phyloP scores from a whole-genome alignment of 2,329 filamentous ascomycete genomes.

The Aureobasidium melanogenum region DNA sequence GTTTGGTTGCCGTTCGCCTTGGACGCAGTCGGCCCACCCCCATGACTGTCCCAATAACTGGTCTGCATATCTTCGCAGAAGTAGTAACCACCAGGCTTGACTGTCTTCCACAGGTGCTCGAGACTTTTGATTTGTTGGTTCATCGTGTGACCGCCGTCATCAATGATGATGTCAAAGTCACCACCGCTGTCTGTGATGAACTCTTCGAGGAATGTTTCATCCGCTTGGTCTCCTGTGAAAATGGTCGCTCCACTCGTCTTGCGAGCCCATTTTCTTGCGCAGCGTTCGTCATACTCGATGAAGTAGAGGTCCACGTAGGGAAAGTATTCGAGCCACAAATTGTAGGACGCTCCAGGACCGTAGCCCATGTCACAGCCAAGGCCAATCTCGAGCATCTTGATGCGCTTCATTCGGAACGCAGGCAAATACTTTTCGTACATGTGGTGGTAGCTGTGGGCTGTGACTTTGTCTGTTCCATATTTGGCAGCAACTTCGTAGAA shows the following conservation, averaged over 20 bases:
- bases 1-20: constrained; percentile 15
- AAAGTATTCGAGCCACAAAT: constrained; percentile 35
- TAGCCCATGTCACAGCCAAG: constrained; percentile 34
- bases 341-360: constrained; percentile 32
- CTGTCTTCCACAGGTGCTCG: constrained; percentile 28
- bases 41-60: constrained; percentile 17
- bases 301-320: constrained; percentile 33
- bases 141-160: constrained; percentile 34
- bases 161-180: constrained; percentile 34
- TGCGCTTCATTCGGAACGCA: constrained; percentile 22
- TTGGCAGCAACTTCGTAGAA: constrained; percentile 30
- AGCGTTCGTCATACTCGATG: constrained; percentile 32
- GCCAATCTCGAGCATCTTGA: constrained; percentile 36
- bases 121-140: constrained; percentile 30
- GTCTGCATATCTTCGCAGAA: constrained; percentile 23
- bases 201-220: constrained; percentile 27
- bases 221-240: constrained; percentile 33
- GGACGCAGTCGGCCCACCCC: constrained; percentile 18
- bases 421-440: constrained; percentile 35
- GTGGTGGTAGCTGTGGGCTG: constrained; percentile 30
- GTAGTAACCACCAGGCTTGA: constrained; percentile 27
- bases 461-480: constrained; percentile 35
- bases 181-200: constrained; percentile 27
- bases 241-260: constrained; percentile 30
- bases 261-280: constrained; percentile 29